Percentiles rank a stretch among this genome's conserved stretches.
Evolutionary conservation across 768 basidiomycete genomes (phyloP).

Genomic region (Boletus pseudo-olivaceus): DNA sequence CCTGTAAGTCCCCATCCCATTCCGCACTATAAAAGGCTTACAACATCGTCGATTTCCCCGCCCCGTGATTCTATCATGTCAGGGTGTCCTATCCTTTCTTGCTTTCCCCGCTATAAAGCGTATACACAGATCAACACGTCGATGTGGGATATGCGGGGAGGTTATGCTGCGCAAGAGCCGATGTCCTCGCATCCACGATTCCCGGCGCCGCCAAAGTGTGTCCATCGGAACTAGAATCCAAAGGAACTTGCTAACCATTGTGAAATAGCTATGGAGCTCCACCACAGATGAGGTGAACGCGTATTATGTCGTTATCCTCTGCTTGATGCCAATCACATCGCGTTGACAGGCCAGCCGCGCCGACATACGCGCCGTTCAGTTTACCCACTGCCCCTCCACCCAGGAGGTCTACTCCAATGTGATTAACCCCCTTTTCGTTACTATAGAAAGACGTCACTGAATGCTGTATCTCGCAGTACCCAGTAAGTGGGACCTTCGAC

Average conservation of each 20-base stretch:
- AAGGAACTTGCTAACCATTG: not conserved
- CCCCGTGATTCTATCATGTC: constrained; percentile 22
- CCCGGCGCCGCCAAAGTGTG: constrained; percentile 19
- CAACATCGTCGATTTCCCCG: not conserved
- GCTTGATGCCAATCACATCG: not conserved
- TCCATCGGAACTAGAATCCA: not conserved
- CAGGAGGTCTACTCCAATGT: constrained; percentile 22
- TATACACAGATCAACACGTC: constrained; percentile 31
- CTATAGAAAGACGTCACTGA: constrained; percentile 3
- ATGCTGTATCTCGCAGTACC: constrained; percentile 9
- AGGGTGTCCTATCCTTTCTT: constrained; percentile 29
- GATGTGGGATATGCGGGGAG: constrained; percentile 29
- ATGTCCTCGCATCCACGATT: constrained; percentile 13
- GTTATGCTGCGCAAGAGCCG: constrained; percentile 10
- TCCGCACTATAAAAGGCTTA: constrained; percentile 25
- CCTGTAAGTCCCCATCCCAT: constrained; percentile 14
- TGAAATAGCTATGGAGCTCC: constrained; percentile 9
- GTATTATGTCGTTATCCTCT: not conserved
- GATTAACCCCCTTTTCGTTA: constrained; percentile 1
- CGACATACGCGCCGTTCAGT: constrained; percentile 20
- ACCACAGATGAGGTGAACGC: constrained; percentile 14
- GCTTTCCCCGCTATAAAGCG: constrained; percentile 32
- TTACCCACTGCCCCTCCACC: constrained; percentile 14
- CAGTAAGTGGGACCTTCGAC: constrained; percentile 23
- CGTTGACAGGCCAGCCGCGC: constrained; percentile 14